Evolutionary conservation across 352 stramenopile species (phyloP).

Genomic region (Phytophthora ohioensis): DNA sequence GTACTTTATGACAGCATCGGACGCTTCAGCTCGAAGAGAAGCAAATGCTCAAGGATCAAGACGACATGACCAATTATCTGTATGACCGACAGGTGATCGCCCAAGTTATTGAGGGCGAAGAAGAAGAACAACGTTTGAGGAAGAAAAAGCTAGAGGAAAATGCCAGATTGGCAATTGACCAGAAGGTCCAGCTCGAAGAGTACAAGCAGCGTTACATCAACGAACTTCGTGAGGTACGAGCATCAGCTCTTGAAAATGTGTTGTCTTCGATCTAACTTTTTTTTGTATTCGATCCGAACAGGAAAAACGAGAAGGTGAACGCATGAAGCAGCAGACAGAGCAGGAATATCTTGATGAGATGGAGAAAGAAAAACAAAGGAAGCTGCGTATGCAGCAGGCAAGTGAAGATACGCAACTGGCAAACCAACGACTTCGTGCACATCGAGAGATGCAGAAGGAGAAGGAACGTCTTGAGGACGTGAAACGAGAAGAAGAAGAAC

Average conservation of each 20-base stretch:
- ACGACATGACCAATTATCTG: slow-evolving; percentile 57
- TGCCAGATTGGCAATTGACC: slow-evolving; percentile 58
- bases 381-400: slow-evolving; percentile 56
- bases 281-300: slow-evolving; percentile 16
- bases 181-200: slow-evolving; percentile 85
- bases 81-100: slow-evolving; percentile 64
- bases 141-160: slow-evolving; percentile 58
- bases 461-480: slow-evolving; percentile 70
- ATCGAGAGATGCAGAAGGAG: slow-evolving; percentile 65
- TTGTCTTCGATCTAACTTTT: slow-evolving; percentile 1
- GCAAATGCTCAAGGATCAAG: slow-evolving; percentile 67
- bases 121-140: slow-evolving; percentile 57
- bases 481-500: slow-evolving; percentile 75
- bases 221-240: slow-evolving; percentile 63
- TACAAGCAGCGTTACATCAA: slow-evolving; percentile 87
- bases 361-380: slow-evolving; percentile 55
- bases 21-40: slow-evolving; percentile 88
- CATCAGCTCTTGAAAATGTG: not conserved
- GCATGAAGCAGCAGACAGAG: slow-evolving; percentile 68
- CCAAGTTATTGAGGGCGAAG: slow-evolving; percentile 58
- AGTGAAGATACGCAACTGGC: slow-evolving; percentile 72
- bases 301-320: slow-evolving; percentile 78
- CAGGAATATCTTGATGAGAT: slow-evolving; percentile 64
- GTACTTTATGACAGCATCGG: slow-evolving; percentile 51
- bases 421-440: slow-evolving; percentile 70